phyloP scores from a whole-genome alignment of 257 asterid species.

The Gynochthodes officinalis region DNA sequence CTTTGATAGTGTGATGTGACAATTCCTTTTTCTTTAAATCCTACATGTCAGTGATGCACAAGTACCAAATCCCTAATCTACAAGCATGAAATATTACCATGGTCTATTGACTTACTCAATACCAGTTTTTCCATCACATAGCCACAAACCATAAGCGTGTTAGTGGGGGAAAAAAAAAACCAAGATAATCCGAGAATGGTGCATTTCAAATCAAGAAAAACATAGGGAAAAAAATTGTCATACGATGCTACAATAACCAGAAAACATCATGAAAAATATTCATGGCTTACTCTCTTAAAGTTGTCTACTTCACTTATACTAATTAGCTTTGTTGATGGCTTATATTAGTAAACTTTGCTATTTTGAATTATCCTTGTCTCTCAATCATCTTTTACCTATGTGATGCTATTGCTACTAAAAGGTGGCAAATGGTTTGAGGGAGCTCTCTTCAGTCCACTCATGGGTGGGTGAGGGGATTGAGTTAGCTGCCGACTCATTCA shows the following conservation, averaged over 20 bases:
- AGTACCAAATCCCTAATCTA: not conserved
- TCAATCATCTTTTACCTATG: no score
- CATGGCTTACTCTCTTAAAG: not conserved
- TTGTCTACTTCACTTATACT: not conserved
- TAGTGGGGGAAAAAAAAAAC: no score
- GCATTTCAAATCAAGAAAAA: not conserved
- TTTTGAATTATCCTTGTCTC: no score
- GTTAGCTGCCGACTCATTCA: constrained; percentile 81
- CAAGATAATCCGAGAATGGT: not conserved
- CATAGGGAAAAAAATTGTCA: not conserved
- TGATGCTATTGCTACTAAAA: not conserved
- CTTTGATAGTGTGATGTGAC: not conserved
- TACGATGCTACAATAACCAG: not conserved
- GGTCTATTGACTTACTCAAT: not conserved
- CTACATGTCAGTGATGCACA: not conserved
- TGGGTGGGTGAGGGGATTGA: constrained; percentile 44
- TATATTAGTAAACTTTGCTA: not conserved
- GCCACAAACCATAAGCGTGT: no score
- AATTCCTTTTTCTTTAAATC: not conserved
- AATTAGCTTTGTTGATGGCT: not conserved
- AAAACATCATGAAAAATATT: not conserved
- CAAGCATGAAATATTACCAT: not conserved
- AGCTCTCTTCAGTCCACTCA: constrained; percentile 79
- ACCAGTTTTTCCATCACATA: not conserved
- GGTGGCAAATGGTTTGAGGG: constrained; percentile 27